phyloP scores from a whole-genome alignment of 768 basidiomycete species.

The Suillus luteus region DNA sequence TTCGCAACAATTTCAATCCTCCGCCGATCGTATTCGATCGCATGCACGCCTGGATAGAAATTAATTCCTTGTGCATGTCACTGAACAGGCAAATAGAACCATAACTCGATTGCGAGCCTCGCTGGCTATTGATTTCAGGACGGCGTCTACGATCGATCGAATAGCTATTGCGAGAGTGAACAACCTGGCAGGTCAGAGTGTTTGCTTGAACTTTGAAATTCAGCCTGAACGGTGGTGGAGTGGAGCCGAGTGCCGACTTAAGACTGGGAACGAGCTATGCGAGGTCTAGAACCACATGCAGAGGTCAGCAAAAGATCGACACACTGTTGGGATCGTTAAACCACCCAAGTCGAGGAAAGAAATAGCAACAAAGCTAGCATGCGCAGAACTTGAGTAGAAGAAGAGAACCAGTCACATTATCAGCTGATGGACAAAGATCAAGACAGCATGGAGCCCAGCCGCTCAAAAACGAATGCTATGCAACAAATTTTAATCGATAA shows the following conservation, averaged over 20 bases:
- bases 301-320: background rate
- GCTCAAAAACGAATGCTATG: background rate
- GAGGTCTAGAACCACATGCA: background rate
- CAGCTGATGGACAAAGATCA: background rate
- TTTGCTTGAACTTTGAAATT: background rate
- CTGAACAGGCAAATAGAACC: background rate
- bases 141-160: background rate
- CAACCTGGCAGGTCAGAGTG: background rate
- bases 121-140: background rate
- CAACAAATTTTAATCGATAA: no score
- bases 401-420: background rate
- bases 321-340: background rate
- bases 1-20: slow-evolving; percentile 28
- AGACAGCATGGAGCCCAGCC: background rate
- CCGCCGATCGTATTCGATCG: no score
- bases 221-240: background rate
- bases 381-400: background rate
- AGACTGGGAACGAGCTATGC: background rate
- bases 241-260: background rate
- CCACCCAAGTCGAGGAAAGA: background rate
- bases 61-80: background rate
- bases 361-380: background rate
- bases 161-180: background rate
- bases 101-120: background rate
- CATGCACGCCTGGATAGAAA: background rate